Percentiles rank a stretch among this genome's conserved stretches.
Conservation (phyloP, 2,329 filamentous ascomycete species). For the Fusarium sp. region DNA sequence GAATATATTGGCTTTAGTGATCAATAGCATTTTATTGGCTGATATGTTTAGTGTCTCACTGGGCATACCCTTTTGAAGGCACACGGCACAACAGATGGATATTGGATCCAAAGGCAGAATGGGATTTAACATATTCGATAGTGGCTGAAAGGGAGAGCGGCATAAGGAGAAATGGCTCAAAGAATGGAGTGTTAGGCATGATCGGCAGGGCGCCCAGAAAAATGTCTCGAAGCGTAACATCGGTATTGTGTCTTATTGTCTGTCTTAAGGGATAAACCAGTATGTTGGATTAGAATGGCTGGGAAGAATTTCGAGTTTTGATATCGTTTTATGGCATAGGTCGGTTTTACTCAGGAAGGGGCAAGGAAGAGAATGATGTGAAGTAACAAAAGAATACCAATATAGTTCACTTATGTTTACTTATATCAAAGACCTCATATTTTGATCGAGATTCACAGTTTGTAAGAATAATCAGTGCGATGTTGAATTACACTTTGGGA, state of each 20-base stretch:
- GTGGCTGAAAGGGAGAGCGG: background rate
- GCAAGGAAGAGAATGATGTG: background rate
- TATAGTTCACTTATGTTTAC: background rate
- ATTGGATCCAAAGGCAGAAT: background rate
- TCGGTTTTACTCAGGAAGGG: background rate
- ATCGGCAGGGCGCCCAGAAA: background rate
- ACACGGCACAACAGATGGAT: background rate
- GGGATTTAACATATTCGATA: background rate
- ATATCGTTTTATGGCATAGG: background rate
- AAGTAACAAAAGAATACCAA: no score
- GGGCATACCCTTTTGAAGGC: background rate
- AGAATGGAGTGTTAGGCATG: background rate
- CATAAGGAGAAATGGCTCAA: background rate
- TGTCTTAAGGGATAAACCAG: no score
- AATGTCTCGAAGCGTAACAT: no score
- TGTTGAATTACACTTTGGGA: background rate
- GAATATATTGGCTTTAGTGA: background rate
- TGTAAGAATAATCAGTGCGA: background rate
- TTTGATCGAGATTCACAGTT: accelerated
- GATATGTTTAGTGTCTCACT: background rate
- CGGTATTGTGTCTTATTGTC: background rate
- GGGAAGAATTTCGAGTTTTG: background rate
- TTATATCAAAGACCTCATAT: background rate
- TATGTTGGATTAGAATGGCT: no score
- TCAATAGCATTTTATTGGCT: background rate